phyloP scores from a whole-genome alignment of 2,329 filamentous ascomycete species.

The Colletotrichum sp. region DNA sequence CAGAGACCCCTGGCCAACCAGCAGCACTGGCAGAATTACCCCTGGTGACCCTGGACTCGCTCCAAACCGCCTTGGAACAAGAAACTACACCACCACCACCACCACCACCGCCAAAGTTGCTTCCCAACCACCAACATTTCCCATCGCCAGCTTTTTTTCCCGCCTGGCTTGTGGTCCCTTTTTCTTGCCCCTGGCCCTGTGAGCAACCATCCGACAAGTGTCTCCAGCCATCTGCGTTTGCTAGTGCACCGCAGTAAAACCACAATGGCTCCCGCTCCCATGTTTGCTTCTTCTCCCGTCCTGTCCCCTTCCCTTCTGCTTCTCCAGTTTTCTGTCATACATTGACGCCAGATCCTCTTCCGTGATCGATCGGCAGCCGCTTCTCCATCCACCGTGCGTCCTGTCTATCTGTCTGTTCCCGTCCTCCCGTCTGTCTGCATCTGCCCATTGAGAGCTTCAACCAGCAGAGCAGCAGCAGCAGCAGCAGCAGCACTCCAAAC shows the following conservation, averaged over 20 bases:
- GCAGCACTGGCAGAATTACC: neutral
- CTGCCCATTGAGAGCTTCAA: neutral
- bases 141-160: conserved; percentile 4
- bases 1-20: neutral
- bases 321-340: conserved; percentile 13
- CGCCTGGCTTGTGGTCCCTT: neutral
- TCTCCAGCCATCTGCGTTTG: conserved; percentile 21
- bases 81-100: neutral
- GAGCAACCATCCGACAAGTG: neutral
- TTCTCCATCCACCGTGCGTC: conserved; percentile 1
- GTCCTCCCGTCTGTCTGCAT: neutral
- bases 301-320: neutral
- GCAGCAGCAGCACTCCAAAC: neutral
- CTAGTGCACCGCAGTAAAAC: conserved; percentile 19
- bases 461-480: neutral
- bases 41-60: neutral
- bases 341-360: neutral
- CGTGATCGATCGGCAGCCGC: neutral
- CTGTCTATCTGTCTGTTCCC: neutral
- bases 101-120: neutral
- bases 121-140: conserved; percentile 24
- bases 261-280: conserved; percentile 15
- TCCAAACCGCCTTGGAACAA: neutral
- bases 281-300: neutral
- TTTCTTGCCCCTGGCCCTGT: neutral